Evolutionary conservation across 2,329 filamentous ascomycete species (phyloP), one percentile per base, ranked within the genome.

Genomic region (Colletotrichum sublineola): DNA sequence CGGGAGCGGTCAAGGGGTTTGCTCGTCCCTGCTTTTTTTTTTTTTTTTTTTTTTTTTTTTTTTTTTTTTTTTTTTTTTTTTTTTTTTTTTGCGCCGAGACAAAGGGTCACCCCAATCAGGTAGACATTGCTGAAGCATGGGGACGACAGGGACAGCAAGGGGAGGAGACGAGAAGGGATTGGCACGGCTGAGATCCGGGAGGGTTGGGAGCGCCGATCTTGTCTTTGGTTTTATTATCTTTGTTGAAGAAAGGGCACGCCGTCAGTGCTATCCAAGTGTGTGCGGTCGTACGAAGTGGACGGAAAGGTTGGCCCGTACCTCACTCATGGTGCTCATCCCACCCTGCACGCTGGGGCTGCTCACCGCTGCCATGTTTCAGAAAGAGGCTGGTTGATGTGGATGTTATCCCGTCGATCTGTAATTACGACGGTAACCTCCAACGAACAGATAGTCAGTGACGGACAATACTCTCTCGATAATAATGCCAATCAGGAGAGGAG

Each of bases 361-460:
- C 68, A 70, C 63, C 68, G 68, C 68, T 40, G 33, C n/a, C 44
- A 9, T 55, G 68, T 67, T 70, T 46, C 46, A 63, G 56, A 48
- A 18, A 50, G 55, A 46, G 55, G 29, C 46, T 67, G 29, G 42
- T 44, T 18, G 33, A 14, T 65, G 33, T 58, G 42, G 61, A 14
- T 62, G 29, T 18, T 29, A 15, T n/a, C 9, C 44, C 15, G 58
- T 14, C 18, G 38, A 24, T 33, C n/a, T 8, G 61, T 24, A 12
- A 40, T 29, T 52, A 40, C n/a, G 44, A 11, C 36, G 20, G 20
- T 12, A 20, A 50, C 9, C 7, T 29, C 31, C 15, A 20, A n/a
- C 18, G 18, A 9, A 8, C 6, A 2, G 4, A 31, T 40, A 36
- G 33, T 33, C 42, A n/a, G 24, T 12, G 33, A 44, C 46, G 50